Evolutionary conservation across 352 stramenopile species (phyloP), one percentile per base, ranked within the genome.

Genomic region (Globisporangium echinulatum): DNA sequence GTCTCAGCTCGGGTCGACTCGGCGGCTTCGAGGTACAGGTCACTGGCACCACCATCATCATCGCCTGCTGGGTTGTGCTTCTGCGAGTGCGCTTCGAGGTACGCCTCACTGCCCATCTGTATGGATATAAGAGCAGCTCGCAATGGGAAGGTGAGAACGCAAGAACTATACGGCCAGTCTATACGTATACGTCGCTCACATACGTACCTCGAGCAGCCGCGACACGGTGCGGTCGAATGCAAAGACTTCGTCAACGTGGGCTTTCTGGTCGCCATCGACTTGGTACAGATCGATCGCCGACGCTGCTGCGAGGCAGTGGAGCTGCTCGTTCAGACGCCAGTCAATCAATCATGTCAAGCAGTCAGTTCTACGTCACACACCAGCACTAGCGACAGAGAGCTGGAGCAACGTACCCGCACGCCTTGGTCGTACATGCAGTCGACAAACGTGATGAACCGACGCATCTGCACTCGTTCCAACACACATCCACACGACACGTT

Each of bases 401-500:
- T 2, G 14, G 44, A 49, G 44, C 17, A 33, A 77, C 82, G 37
- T 68, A 92, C 79, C 62, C 71, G 68, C 4, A 91, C 80, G 57
- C 75, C 73, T 46, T 79, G 85, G 68, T 99, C 96, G 70, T 99
- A 99, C 74, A 99, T 87, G 73, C 97, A 97, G 76, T 99, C 97
- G 61, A 99, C 83, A 52, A 99, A 92, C 11, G 96, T 99, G 68
- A 99, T 98, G 69, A 99, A 99, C 56, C 97, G 88, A 54, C 96
- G 85, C 63, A 91, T 84, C 63, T 87, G 46, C 48, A n/a, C 17
- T 36, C 25, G 25, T 33, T 33, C 25, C 25, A 51, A 49, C 25
- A 44, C 37, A 48, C 37, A 49, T 5, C 5, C 52, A 3, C 51
- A 50, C 14, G 43, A 52, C 5, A 19, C 7, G 4, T 49, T 5